Evolutionary conservation across 495 filamentous ascomycete species (phyloP).

Genomic region (Chaetomium tenue): DNA sequence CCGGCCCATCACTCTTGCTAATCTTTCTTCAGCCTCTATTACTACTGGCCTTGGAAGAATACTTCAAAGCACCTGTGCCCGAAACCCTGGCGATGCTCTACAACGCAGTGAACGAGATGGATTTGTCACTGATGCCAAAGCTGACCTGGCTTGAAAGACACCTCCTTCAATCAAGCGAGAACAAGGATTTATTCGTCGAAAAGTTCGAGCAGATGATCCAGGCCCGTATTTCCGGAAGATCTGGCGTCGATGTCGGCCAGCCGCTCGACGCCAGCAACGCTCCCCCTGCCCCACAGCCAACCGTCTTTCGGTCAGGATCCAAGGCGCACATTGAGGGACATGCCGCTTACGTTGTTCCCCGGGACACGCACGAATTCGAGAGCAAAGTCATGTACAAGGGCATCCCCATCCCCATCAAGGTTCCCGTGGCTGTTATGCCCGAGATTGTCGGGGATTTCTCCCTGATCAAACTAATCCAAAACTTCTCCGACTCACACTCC

Average conservation of each 20-base stretch:
- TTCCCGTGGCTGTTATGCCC: conserved; percentile 86
- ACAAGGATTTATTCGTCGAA: conserved; percentile 94
- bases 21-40: conserved; percentile 68
- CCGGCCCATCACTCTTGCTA: conserved; percentile 23
- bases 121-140: conserved; percentile 88
- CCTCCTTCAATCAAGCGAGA: conserved; percentile 85
- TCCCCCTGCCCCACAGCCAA: conserved; percentile 43
- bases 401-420: conserved; percentile 92
- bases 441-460: conserved; percentile 98
- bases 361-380: conserved; percentile 97
- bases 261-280: conserved; percentile 49
- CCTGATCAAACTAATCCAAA: conserved; percentile 93
- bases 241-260: conserved; percentile 40
- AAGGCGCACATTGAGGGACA: conserved; percentile 53
- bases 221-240: conserved; percentile 55
- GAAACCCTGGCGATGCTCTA: conserved; percentile 90
- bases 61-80: conserved; percentile 87
- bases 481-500: conserved; percentile 77
- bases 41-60: conserved; percentile 92
- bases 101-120: conserved; percentile 92
- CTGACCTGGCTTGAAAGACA: conserved; percentile 79
- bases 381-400: conserved; percentile 91
- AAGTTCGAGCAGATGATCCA: conserved; percentile 96
- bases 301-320: conserved; percentile 54
- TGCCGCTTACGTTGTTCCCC: conserved; percentile 63